Conservation (phyloP, 2,329 filamentous ascomycete species). For the Podosphaera fusca region DNA sequence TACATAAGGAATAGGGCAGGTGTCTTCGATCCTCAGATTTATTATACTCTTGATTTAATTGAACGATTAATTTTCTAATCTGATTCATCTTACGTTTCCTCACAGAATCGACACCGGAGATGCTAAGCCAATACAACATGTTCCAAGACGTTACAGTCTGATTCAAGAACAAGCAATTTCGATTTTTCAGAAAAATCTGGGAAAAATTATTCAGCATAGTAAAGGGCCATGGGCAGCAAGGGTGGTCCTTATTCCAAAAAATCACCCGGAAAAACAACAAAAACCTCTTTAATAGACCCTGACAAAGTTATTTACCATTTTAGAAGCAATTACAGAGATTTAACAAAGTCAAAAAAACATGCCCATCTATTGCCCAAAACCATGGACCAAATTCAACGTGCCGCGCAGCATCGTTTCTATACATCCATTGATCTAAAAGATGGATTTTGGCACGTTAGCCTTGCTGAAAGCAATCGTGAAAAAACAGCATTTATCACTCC, state of each 20-base stretch:
- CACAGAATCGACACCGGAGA: background rate
- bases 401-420: background rate
- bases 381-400: background rate
- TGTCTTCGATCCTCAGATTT: no score
- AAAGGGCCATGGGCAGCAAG: background rate
- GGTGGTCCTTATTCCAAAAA: background rate
- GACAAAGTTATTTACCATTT: background rate
- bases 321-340: background rate
- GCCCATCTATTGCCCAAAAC: background rate
- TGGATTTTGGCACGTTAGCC: background rate
- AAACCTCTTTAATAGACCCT: background rate
- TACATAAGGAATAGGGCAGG: no score
- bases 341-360: background rate
- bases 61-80: no score
- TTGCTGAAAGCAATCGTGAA: background rate
- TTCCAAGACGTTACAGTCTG: background rate
- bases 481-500: background rate
- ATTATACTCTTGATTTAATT: no score
- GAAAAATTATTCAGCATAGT: background rate
- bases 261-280: background rate
- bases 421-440: background rate
- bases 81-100: no score
- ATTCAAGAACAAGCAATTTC: background rate
- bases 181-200: background rate
- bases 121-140: background rate